A percentile compares a stretch with the other conserved stretches of the same genome.
Conservation (phyloP, 805 yeast species). For the Candida pseudofarinosa region DNA sequence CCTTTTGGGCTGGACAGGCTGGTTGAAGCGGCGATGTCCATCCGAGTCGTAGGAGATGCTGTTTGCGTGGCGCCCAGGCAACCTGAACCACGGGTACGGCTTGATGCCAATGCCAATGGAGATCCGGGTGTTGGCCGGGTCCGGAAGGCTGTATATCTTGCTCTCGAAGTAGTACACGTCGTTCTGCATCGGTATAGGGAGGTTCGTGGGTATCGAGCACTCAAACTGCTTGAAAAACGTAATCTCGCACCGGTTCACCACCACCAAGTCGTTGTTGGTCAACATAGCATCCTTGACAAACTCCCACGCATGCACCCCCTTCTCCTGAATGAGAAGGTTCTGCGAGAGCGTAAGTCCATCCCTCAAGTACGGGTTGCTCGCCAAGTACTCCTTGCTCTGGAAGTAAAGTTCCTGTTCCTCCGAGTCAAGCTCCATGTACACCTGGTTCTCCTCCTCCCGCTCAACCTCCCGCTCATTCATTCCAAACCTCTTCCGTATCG, state of each 20-base stretch:
- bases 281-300: conserved; percentile 58
- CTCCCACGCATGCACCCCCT: conserved; percentile 89
- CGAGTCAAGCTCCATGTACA: conserved; percentile 56
- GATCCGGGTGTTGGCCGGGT: conserved; percentile 50
- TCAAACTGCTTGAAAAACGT: conserved; percentile 56
- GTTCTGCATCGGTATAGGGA: conserved; percentile 79
- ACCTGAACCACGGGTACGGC: conserved; percentile 90
- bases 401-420: conserved; percentile 68
- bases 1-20: conserved; percentile 54
- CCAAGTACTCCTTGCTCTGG: conserved; percentile 52
- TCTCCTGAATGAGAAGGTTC: conserved; percentile 69
- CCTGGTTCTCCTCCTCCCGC: conserved; percentile 55
- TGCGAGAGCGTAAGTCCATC: conserved; percentile 56
- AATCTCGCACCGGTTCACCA: conserved; percentile 62
- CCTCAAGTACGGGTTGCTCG: conserved; percentile 27
- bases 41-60: conserved; percentile 85
- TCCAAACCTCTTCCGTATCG: conserved; percentile 10
- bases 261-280: conserved; percentile 52
- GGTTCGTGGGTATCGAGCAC: conserved; percentile 69
- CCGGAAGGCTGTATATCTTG: conserved; percentile 69
- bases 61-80: conserved; percentile 87
- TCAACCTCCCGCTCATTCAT: conserved; percentile 51
- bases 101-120: conserved; percentile 78
- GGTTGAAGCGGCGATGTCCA: conserved; percentile 76
- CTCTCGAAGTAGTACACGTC: conserved; percentile 88